Percentiles rank a stretch among this genome's conserved stretches.
Evolutionary conservation across 768 basidiomycete species (phyloP).

Genomic region (Trametopsis cervina): DNA sequence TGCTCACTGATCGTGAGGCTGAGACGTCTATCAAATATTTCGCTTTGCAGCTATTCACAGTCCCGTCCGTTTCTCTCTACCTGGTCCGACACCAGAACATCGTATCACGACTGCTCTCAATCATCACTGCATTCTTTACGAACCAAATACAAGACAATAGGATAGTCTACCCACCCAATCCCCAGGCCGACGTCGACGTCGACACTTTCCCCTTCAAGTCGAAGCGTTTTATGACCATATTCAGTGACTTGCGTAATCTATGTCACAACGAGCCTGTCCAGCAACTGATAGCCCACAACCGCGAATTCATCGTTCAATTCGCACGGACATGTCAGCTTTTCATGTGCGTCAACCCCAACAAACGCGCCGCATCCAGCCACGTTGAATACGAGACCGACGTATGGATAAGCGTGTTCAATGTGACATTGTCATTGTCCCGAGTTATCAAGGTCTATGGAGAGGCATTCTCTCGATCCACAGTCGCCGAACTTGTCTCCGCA

Average conservation of each 20-base stretch:
- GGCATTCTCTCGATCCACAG: slow-evolving; percentile 55
- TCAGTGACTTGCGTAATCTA: slow-evolving; percentile 83
- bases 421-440: slow-evolving; percentile 83
- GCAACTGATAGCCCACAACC: slow-evolving; percentile 62
- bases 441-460: slow-evolving; percentile 88
- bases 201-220: slow-evolving; percentile 87
- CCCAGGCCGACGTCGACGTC: slow-evolving; percentile 49
- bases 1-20: slow-evolving; percentile 88
- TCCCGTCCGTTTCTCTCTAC: slow-evolving; percentile 76
- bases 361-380: slow-evolving; percentile 72
- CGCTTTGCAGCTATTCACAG: slow-evolving; percentile 87
- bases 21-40: slow-evolving; percentile 95
- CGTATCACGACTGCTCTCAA: slow-evolving; percentile 67
- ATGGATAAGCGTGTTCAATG: slow-evolving; percentile 96
- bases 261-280: slow-evolving; percentile 80
- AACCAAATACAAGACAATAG: slow-evolving; percentile 76
- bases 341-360: slow-evolving; percentile 90
- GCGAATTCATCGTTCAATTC: slow-evolving; percentile 63
- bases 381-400: slow-evolving; percentile 96
- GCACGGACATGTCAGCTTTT: slow-evolving; percentile 80
- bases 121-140: slow-evolving; percentile 90
- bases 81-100: slow-evolving; percentile 71
- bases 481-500: slow-evolving; percentile 55
- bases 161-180: slow-evolving; percentile 37
- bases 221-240: slow-evolving; percentile 94